Evolutionary conservation across 176 grass and related monocot species (phyloP), one percentile per base, ranked within the genome.

Genomic region (Guadua angustifolia): DNA sequence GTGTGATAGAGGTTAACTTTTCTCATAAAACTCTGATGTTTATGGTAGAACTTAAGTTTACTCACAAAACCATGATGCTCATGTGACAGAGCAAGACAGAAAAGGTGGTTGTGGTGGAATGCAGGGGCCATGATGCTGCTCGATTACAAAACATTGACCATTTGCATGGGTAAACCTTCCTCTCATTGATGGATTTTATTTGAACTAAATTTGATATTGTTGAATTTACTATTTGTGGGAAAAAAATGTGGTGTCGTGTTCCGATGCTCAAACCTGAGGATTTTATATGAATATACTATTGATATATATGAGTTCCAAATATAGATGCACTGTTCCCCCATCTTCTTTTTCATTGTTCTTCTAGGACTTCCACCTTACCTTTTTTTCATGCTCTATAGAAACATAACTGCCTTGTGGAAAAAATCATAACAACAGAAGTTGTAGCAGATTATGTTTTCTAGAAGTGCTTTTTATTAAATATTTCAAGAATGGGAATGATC

Each of bases 81-180:
- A 83, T 87, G 38, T 88, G 42, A 71, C 79, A 98, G 95, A 98
- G 74, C 76, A 95, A 95, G 69, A 84, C 82, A 85, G 91, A 93
- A 39, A 84, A 81, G 72, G 89, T 95, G 53, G 87, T 92, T 61
- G 91, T 93, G 46, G 95, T 98, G 62, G 95, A 98, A 87, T 93
- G 95, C 80, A 95, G 91, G 71, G 95, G 95, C 44, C 95, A 98
- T 86, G 93, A 98, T 87, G 93, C 93, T 92, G 95, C 95, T 90
- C 83, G 91, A 25, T 87, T 95, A 68, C 91, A 93, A 78, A 92
- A 93, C 53, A 80, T 98, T 63, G 93, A 95, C 66, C 89, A 93
- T 85, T 92, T 92, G 51, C 93, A 98, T 81, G 93, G 93, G 92
- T 86, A 89, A 81, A 7, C 82, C 46, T 65, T 83, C 0, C 5